Conservation (phyloP, 139 green algal genomes). For the Chlorella sp. region DNA sequence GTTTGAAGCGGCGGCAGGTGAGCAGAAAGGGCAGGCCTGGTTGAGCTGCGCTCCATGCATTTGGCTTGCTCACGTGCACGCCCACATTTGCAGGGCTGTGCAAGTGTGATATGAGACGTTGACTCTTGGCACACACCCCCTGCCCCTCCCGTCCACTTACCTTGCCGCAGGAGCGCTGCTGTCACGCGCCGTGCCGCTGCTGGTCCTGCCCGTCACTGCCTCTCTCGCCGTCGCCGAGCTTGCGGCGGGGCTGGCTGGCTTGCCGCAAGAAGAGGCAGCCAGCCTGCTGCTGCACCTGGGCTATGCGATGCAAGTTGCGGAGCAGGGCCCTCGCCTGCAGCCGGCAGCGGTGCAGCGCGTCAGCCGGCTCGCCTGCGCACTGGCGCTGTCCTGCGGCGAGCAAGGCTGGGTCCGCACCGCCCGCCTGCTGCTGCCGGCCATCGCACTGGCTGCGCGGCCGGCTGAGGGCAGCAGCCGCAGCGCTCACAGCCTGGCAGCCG, state of each 20-base stretch:
- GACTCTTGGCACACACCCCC: background rate
- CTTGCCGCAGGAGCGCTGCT: background rate
- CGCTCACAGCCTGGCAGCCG: background rate
- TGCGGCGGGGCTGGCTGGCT: background rate
- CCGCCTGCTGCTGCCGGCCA: background rate
- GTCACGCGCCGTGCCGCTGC: background rate
- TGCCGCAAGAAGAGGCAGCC: background rate
- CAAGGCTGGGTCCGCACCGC: background rate
- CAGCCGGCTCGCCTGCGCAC: background rate
- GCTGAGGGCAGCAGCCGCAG: background rate
- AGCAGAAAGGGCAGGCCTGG: background rate
- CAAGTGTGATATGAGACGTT: background rate
- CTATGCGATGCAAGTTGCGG: background rate
- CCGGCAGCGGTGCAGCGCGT: background rate
- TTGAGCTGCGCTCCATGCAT: background rate
- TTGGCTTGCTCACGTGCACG: background rate
- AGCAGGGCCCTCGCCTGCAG: background rate
- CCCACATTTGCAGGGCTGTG: background rate
- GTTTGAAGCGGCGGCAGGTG: slow-evolving; percentile 4
- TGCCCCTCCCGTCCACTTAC: background rate
- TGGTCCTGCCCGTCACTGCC: background rate
- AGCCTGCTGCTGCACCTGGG: slow-evolving; percentile 5
- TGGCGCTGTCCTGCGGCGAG: background rate
- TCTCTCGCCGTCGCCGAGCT: background rate
- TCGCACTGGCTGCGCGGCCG: background rate